Percentiles rank a stretch among this genome's conserved stretches.
Evolutionary conservation across 148 eudicot species (phyloP).

Genomic region (Nepenthes mirabilis): DNA sequence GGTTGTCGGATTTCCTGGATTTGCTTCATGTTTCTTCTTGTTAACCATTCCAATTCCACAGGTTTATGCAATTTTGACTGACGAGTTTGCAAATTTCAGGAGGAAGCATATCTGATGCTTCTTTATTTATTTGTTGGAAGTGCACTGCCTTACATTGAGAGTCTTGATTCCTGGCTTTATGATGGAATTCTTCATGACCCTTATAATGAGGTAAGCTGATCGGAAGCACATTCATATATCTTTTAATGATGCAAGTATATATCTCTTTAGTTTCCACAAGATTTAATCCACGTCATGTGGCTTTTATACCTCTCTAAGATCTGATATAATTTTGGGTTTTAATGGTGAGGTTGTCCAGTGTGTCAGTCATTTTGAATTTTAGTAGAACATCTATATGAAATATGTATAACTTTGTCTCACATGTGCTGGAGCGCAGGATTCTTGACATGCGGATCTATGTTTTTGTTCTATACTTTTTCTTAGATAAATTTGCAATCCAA

Average conservation of each 20-base stretch:
- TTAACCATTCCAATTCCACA: background rate
- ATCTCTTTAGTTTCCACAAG: background rate
- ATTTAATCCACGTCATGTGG: constrained; percentile 2
- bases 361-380: too few species aligned
- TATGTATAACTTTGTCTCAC: too few species aligned
- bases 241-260: background rate
- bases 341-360: too few species aligned
- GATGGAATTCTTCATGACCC: constrained; percentile 96
- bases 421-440: too few species aligned
- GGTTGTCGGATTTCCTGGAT: constrained; percentile 32
- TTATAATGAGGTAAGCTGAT: constrained; percentile 68
- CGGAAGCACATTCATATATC: background rate
- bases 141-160: constrained; percentile 66
- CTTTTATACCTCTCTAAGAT: background rate
- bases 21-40: background rate
- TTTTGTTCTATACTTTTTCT: too few species aligned
- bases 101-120: constrained; percentile 79
- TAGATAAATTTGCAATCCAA: too few species aligned
- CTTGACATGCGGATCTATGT: too few species aligned
- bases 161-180: constrained; percentile 86
- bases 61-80: constrained; percentile 4
- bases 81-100: constrained; percentile 41
- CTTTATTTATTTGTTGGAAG: constrained; percentile 72
- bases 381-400: too few species aligned
- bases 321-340: too few species aligned